Evolutionary conservation across 345 rosid species (phyloP), one percentile per base, ranked within the genome.

Genomic region (Hirschfeldia incana): DNA sequence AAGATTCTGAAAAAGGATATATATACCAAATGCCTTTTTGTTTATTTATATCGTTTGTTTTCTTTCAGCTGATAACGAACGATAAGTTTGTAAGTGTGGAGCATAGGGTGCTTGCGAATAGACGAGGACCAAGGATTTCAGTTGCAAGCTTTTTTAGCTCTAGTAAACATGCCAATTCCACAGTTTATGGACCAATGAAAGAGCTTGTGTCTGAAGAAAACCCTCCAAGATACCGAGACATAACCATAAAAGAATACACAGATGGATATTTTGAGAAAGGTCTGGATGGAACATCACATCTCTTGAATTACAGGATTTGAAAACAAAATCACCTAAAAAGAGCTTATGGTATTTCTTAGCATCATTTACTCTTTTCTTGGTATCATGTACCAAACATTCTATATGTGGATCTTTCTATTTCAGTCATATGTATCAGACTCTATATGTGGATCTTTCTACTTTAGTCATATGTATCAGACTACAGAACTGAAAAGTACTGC

Each of bases 121-220:
- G 12, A 12, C 30, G 33, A 29, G 85, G 82, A 2, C 82, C 85
- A 7, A 83, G 85, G 77, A 60, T 88, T 4, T 87, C 88, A 26
- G 72, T 85, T 58, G 86, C 87, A 0, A 46, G 79, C 76, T 87
- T 85, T 70, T 81, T 85, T n/a, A 75, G 65, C 59, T 27, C 69
- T 42, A 53, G 68, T 28, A 0, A 33, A 9, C 51, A 6, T 21
- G n/a, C 26, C 2, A 69, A 49, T 5, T 28, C 69, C 8, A 77
- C 21, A 61, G 11, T 65, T 13, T 83, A 82, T 67, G 86, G 89
- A 44, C 86, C 89, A 15, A 80, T 85, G 12, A 78, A 80, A 46
- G 88, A 87, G 77, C 68, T 82, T 42, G n/a, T 80, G 58, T 85
- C 88, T 0, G 81, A 82, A 28, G 86, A 76, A 4, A 83, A 80